Base-by-base conservation (phyloP, 1,284 basidiomycete genomes). In the Sphagnurus paluster region DNA sequence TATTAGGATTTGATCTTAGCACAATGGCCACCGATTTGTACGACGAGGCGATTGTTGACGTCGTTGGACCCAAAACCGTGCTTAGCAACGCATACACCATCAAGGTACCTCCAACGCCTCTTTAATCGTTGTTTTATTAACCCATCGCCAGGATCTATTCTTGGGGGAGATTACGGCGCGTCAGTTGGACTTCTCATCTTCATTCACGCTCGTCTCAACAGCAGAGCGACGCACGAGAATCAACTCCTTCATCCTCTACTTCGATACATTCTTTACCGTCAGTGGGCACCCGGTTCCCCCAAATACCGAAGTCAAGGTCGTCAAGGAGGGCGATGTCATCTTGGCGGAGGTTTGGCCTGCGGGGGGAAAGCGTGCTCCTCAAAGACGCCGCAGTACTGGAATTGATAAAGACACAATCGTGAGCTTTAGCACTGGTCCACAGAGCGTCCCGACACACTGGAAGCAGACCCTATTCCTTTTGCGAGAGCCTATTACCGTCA, bases 381-480 rank as follows among this genome's bases (percentile, higher is more conserved):
- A 78, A 53, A 69, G 85, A 37, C 68, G 82, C 26, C 68, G 70
- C 11, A 80, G 78, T 52, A 39, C 63, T 45, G 61, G 71, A 52
- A 58, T 67, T 44, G 70, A 70, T 48, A 74, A 75, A 24, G 78
- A 79, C 36, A 71, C 72, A 13, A 70, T 84, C 24, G 82, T 83
- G 6, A 90, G 88, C 63, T 98, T 98, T 66, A 96, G 93, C 53
- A 99, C 96, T 0, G 92, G 93, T 0, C 93, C 96, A 4, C 69
- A 70, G 57, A 91, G 90, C 52, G 81, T 84, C 39, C 84, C 90
- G 17, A 99, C 96, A n/a, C 96, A 99, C 65, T 99, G 96, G 96
- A 96, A 96, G 65, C 96, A 99, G 64, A 95, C 95, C 0, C 61
- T 94, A 9, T 97, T 99, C 66, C 69, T 98, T 53, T 73, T 99